Evolutionary conservation across 2,329 filamentous ascomycete species (phyloP).

Genomic region (Gaeumannomyces sp.): DNA sequence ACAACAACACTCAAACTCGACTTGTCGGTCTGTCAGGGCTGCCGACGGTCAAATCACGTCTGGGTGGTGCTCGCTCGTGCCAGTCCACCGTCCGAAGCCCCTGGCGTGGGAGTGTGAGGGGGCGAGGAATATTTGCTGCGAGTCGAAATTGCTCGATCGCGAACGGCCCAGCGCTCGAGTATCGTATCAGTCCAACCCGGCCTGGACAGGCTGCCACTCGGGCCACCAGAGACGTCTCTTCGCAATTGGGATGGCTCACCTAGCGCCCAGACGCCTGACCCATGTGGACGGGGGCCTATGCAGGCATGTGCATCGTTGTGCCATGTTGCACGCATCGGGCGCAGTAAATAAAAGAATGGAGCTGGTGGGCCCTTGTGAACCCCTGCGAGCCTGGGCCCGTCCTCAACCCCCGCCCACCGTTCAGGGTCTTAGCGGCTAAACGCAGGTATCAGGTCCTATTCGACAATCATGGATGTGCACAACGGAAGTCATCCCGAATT

Average conservation of each 20-base stretch:
- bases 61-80: not conserved
- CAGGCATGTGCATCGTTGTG: slow-evolving; percentile 1
- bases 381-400: too few relatives aligned
- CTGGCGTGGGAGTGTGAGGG: not conserved
- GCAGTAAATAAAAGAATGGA: not conserved
- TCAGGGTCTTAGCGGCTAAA: not conserved
- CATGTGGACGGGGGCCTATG: not conserved
- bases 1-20: not conserved
- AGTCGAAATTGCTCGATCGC: not conserved
- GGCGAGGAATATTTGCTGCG: not conserved
- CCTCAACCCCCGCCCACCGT: not conserved
- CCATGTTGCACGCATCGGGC: not conserved
- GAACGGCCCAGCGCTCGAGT: not conserved
- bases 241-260: not conserved
- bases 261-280: not conserved
- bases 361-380: not conserved
- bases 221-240: not conserved
- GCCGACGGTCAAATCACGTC: not conserved
- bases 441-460: not conserved
- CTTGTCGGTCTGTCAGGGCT: too few relatives aligned
- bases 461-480: not conserved
- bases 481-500: not conserved
- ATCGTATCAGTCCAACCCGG: not conserved
- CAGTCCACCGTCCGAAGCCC: not conserved
- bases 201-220: not conserved